Percentiles rank a stretch among this genome's conserved stretches.
These are phyloP conservation scores for Geranium incanum DNA, from an alignment of 441 rosid species.

Conservation along the genomic window DNA sequence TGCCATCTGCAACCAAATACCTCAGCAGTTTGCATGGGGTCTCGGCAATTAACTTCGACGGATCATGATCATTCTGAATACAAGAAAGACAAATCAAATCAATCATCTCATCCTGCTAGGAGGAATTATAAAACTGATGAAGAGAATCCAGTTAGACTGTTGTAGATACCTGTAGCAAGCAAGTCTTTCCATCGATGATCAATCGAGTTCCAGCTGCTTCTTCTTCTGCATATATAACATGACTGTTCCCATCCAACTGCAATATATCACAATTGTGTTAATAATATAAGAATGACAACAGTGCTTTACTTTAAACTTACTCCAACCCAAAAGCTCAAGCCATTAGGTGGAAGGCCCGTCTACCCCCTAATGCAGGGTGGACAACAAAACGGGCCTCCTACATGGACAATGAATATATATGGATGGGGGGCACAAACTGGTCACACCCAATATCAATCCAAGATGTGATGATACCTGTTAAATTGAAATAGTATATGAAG, in stretches of 20 bases:
- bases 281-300: constrained; percentile 6
- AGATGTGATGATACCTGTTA: too few relatives aligned
- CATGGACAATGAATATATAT: too few relatives aligned
- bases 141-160: constrained; percentile 13
- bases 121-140: background rate
- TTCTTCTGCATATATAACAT: constrained; percentile 98
- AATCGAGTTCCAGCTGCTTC: constrained; percentile 99
- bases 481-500: too few relatives aligned
- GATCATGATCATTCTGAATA: constrained; percentile 92
- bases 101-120: constrained; percentile 11
- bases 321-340: too few relatives aligned
- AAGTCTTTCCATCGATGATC: constrained; percentile 98
- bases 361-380: too few relatives aligned
- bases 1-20: constrained; percentile 80
- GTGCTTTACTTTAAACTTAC: background rate
- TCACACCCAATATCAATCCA: too few relatives aligned
- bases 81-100: constrained; percentile 23
- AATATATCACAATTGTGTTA: constrained; percentile 15
- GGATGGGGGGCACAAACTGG: too few relatives aligned
- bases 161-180: constrained; percentile 72
- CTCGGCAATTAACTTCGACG: constrained; percentile 93
- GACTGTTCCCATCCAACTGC: constrained; percentile 99
- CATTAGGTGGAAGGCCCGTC: background rate
- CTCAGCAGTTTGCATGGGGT: constrained; percentile 98
- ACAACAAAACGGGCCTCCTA: too few relatives aligned